Base-by-base conservation (phyloP, 345 rosid genomes). In the Eutrema heterophyllum region DNA sequence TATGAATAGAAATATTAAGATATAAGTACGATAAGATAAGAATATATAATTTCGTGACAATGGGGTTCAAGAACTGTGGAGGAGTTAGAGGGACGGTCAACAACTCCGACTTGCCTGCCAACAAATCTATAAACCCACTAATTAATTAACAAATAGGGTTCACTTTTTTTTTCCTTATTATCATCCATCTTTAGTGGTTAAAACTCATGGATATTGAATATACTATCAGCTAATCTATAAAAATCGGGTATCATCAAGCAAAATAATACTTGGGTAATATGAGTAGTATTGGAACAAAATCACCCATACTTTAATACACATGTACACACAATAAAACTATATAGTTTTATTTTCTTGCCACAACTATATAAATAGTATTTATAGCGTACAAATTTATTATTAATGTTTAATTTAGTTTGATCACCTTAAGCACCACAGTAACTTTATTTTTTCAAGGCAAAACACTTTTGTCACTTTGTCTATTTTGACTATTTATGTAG, bases 41-140 rank as follows among this genome's bases (percentile, higher is more conserved):
- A 49, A 53, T 13, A 24, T 13, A 24, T 26, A 30, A 3, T 15
- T 10, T 10, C 3, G 12, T 57, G 59, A 2, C 33, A 12, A 40
- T 38, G 38, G 62, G 61, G 21, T 57, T 67, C 30, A 67, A 44
- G 57, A 49, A 68, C 64, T 39, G 48, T 44, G 71, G 79, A 58
- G 70, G 70, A 74, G 73, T n/a, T 68, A 80, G 82, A 76, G 81
- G 71, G 89, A 36, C 59, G 85, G 83, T 86, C 91, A 89, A 85
- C 95, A 79, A 89, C 89, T 83, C 88, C 84, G 90, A 87, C 95
- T 86, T 63, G 79, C 86, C 83, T 80, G 41, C 80, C 84, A 79
- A 81, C 90, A 74, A 41, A 27, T 43, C 10, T 70, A 26, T 30
- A 2, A 41, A 35, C 43, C 60, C 29, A 21, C 41, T 5, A 2